These are phyloP conservation scores for Diplotaxis tenuifolia DNA, from an alignment of 345 rosid species.

Conservation along the genomic window DNA sequence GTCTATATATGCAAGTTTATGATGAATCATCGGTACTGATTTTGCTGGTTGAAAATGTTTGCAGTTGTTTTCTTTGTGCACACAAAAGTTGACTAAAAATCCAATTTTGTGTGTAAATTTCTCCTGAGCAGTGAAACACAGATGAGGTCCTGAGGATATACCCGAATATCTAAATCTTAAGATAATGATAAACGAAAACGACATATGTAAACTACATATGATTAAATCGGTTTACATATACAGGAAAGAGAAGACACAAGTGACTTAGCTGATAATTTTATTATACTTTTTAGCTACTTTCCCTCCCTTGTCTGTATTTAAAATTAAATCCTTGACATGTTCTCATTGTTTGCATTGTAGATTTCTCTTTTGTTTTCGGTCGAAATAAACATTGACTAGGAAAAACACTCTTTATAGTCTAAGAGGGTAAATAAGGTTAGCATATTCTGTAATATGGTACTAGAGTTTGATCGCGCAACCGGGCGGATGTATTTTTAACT, in stretches of 20 bases:
- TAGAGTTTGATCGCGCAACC: too few relatives aligned
- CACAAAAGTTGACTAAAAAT: not conserved
- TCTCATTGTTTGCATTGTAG: not conserved
- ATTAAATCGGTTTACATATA: not conserved
- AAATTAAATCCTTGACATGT: not conserved
- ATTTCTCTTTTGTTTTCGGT: not conserved
- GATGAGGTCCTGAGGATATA: conserved; percentile 18
- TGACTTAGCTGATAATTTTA: not conserved
- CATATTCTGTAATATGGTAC: too few relatives aligned
- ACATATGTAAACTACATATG: conserved; percentile 1
- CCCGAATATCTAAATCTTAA: not conserved
- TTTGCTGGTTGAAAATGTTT: too few relatives aligned
- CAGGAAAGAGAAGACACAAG: not conserved
- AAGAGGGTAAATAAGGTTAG: too few relatives aligned
- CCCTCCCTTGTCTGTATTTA: not conserved
- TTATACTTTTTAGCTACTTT: not conserved
- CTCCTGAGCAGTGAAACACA: not conserved
- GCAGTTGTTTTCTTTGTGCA: not conserved
- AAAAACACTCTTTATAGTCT: not conserved
- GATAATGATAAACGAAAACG: not conserved
- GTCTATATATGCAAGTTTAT: too few relatives aligned
- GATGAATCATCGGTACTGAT: too few relatives aligned
- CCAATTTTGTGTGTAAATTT: too few relatives aligned
- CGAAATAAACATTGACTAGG: not conserved
- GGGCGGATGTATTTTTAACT: too few relatives aligned